These are phyloP conservation scores for Urtica urens DNA, from an alignment of 306 rosid genomes.

Conservation along the genomic window DNA sequence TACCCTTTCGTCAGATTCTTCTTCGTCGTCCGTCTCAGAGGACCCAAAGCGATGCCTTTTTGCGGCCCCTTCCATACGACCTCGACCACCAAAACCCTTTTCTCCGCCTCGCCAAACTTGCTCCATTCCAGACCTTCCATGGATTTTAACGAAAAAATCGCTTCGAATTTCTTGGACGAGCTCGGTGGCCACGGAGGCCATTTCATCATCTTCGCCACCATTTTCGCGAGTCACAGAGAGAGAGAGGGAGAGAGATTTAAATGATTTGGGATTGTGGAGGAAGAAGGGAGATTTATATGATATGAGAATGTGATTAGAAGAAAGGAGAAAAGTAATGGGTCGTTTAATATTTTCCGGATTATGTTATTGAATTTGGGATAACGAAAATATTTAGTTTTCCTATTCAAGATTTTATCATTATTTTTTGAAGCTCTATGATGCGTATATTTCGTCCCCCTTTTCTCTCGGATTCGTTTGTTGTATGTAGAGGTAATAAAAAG, in stretches of 20 bases:
- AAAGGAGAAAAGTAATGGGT: no score
- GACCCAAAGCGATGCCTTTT: slow-evolving; percentile 16
- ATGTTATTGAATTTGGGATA: no score
- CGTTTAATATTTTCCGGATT: no score
- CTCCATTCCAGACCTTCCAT: slow-evolving; percentile 2
- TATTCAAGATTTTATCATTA: no score
- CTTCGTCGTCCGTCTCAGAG: slow-evolving; percentile 18
- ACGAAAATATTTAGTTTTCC: no score
- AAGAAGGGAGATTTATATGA: background rate
- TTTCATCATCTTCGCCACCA: slow-evolving; percentile 27
- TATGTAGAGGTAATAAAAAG: no score
- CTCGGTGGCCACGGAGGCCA: slow-evolving; percentile 33
- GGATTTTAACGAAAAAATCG: slow-evolving; percentile 1
- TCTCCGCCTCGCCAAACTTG: background rate
- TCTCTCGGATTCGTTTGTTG: no score
- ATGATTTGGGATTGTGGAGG: no score
- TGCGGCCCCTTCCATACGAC: slow-evolving; percentile 30
- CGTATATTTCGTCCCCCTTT: no score
- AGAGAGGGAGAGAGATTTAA: background rate
- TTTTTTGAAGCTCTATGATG: no score
- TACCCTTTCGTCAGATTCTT: slow-evolving; percentile 16
- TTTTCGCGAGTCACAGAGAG: no score
- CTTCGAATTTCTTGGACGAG: slow-evolving; percentile 19
- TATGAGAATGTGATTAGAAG: no score
- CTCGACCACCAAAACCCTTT: slow-evolving; percentile 10